Evolutionary conservation across 2,329 filamentous ascomycete species (phyloP).

Genomic region (Phyllosticta paracitricarpa): DNA sequence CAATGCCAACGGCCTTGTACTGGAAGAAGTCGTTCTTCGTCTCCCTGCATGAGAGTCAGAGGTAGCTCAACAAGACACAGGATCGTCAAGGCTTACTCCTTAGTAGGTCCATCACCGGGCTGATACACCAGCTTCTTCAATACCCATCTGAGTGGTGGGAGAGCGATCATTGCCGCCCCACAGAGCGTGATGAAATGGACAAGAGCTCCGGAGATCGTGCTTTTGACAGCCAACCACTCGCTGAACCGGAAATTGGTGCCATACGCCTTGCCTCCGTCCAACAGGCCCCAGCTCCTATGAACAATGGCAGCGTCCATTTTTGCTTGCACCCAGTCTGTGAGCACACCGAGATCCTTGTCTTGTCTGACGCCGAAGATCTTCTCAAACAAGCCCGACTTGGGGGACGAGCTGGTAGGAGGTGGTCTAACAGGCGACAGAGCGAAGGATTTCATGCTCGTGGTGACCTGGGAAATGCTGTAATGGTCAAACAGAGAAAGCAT

Average conservation of each 20-base stretch:
- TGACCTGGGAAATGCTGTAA: slow-evolving; percentile 38
- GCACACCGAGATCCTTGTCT: slow-evolving; percentile 47
- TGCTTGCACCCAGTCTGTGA: slow-evolving; percentile 45
- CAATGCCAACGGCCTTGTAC: slow-evolving; percentile 54
- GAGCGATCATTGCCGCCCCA: slow-evolving; percentile 33
- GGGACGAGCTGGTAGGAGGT: slow-evolving; percentile 24
- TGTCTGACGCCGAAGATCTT: slow-evolving; percentile 42
- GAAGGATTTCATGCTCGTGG: slow-evolving; percentile 40
- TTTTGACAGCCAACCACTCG: slow-evolving; percentile 45
- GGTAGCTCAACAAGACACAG: background rate
- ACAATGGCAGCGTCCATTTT: slow-evolving; percentile 47
- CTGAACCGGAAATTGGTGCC: slow-evolving; percentile 48
- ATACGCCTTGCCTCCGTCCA: slow-evolving; percentile 32
- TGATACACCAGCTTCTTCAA: slow-evolving; percentile 37
- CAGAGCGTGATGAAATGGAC: slow-evolving; percentile 41
- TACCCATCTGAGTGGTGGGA: slow-evolving; percentile 46
- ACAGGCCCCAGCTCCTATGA: slow-evolving; percentile 50
- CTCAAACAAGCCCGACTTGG: slow-evolving; percentile 23
- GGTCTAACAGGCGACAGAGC: slow-evolving; percentile 38
- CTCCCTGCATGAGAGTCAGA: slow-evolving; percentile 33
- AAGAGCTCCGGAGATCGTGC: slow-evolving; percentile 36
- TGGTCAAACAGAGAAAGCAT: slow-evolving; percentile 47
- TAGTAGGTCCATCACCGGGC: slow-evolving; percentile 41
- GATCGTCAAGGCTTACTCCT: slow-evolving; percentile 25
- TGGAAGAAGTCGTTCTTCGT: slow-evolving; percentile 51